Conservation (phyloP, 768 basidiomycete species). For the Tylopilus subfusipes region DNA sequence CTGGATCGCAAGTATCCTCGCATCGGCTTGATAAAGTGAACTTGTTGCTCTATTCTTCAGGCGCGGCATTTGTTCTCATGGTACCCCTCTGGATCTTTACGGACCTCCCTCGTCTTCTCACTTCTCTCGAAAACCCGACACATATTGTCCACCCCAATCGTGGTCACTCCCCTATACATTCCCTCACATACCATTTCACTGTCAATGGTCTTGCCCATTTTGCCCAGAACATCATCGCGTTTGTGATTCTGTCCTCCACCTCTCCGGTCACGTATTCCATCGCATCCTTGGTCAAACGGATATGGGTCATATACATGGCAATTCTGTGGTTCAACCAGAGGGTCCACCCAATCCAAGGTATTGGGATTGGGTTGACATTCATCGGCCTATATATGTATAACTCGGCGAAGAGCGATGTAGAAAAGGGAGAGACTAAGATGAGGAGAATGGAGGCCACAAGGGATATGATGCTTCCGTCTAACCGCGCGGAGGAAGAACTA, state of each 20-base stretch:
- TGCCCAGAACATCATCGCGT: conserved; percentile 95
- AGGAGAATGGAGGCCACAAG: conserved; percentile 69
- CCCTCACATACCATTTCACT: conserved; percentile 78
- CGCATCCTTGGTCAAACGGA: conserved; percentile 95
- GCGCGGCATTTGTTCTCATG: conserved; percentile 95
- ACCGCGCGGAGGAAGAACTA: conserved; percentile 55
- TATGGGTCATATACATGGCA: conserved; percentile 96
- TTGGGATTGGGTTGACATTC: conserved; percentile 91
- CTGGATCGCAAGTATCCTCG: conserved; percentile 43
- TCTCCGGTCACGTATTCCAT: conserved; percentile 99
- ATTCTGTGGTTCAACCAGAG: conserved; percentile 94
- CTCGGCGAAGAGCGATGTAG: conserved; percentile 87
- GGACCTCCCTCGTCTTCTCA: conserved; percentile 71
- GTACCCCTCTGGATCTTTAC: conserved; percentile 91
- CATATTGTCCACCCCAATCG: conserved; percentile 45
- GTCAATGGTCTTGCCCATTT: conserved; percentile 97
- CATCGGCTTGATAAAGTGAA: conserved; percentile 97
- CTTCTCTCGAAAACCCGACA: conserved; percentile 37
- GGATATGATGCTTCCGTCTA: conserved; percentile 66
- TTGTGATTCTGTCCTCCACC: conserved; percentile 91
- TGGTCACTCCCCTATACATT: conserved; percentile 50
- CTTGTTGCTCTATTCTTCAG: conserved; percentile 88
- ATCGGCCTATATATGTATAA: conserved; percentile 95
- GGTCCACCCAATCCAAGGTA: conserved; percentile 77
- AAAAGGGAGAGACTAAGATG: conserved; percentile 87